These are phyloP conservation scores for Colletotrichum trifolii DNA, from an alignment of 2,329 filamentous ascomycete species.

Conservation along the genomic window DNA sequence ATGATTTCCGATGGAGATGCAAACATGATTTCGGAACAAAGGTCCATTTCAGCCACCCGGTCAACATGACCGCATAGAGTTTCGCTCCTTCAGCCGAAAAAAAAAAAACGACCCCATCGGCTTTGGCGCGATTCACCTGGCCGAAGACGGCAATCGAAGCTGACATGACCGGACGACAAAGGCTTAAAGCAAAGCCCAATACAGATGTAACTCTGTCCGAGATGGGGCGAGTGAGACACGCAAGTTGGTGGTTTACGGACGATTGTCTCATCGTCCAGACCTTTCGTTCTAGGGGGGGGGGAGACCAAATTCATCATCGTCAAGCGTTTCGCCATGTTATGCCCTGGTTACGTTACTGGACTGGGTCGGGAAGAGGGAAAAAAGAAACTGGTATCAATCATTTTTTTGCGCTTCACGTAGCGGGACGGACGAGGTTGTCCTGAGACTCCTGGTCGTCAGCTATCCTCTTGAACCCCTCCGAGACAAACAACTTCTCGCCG, in stretches of 20 bases:
- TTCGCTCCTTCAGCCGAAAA: slow-evolving; percentile 2
- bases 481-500: slow-evolving; percentile 12
- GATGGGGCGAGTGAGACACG: too few species aligned
- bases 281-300: too few species aligned
- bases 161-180: background rate
- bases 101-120: background rate
- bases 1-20: background rate
- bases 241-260: too few species aligned
- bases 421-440: slow-evolving; percentile 13
- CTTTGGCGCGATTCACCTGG: background rate
- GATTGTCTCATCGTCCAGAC: too few species aligned
- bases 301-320: too few species aligned
- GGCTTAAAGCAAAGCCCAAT: background rate
- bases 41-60: background rate
- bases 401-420: background rate
- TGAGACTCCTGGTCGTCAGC: slow-evolving; percentile 15
- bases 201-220: too few species aligned
- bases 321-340: too few species aligned
- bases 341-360: too few species aligned
- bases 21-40: slow-evolving; percentile 6
- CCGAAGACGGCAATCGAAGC: slow-evolving; percentile 8
- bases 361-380: background rate
- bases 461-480: slow-evolving; percentile 12
- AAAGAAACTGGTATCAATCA: background rate
- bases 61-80: slow-evolving; percentile 8